phyloP scores from a whole-genome alignment of 352 stramenopile genomes.

The Phytophthora fragariae region DNA sequence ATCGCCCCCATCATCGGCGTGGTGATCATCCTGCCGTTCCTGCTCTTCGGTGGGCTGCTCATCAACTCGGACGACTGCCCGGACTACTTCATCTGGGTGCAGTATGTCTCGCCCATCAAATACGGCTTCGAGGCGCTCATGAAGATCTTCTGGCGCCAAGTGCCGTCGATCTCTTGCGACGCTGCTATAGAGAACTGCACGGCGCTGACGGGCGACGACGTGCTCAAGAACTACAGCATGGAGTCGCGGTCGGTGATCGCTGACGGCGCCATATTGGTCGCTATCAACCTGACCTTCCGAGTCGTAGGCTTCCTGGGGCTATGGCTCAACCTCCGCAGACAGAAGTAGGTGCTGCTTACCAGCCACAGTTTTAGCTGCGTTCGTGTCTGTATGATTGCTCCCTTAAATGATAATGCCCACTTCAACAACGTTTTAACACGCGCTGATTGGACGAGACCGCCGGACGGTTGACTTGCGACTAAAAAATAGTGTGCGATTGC shows the following conservation, averaged over 20 bases:
- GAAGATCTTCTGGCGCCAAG: conserved; percentile 55
- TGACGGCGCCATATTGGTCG: conserved; percentile 33
- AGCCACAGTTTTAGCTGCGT: neutral
- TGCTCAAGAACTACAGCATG: conserved; percentile 46
- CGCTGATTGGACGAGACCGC: neutral
- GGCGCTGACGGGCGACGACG: conserved; percentile 33
- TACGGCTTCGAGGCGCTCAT: conserved; percentile 59
- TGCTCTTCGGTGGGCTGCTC: conserved; percentile 57
- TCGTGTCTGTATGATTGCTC: neutral
- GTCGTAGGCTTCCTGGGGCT: conserved; percentile 34
- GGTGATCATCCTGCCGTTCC: conserved; percentile 47
- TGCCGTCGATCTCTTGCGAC: conserved; percentile 49
- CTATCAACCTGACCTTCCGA: conserved; percentile 42
- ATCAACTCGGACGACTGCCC: conserved; percentile 51
- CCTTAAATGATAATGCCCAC: conserved; percentile 1
- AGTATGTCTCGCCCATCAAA: conserved; percentile 57
- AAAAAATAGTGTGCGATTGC: conserved; percentile 2
- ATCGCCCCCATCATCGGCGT: conserved; percentile 49
- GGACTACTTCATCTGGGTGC: conserved; percentile 56
- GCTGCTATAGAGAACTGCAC: conserved; percentile 33
- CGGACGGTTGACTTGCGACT: neutral
- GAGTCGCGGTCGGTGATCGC: conserved; percentile 15
- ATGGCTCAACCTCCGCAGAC: conserved; percentile 25
- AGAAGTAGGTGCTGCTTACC: neutral
- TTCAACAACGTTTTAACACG: neutral